Evolutionary conservation across 805 yeast species (phyloP), one percentile per base, ranked within the genome.

Genomic region (Pichia nanzhaoensis): DNA sequence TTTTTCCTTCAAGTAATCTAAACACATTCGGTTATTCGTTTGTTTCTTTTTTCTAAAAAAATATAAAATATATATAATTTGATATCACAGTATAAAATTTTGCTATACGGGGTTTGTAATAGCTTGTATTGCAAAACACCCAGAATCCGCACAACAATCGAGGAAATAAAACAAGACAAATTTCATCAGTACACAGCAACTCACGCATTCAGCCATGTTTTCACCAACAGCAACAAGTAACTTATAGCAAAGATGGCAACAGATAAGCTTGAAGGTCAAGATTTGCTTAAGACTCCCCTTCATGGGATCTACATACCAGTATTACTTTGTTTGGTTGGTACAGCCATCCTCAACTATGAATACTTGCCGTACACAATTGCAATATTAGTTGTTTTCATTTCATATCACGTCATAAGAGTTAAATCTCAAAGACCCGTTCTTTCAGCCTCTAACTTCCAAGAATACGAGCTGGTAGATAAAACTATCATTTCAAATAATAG

Each of bases 231-330:
- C 4, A 34, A 19, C 5, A 16, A 4, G n/a, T 8, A 34, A 9
- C 9, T 4, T n/a, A n/a, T n/a, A n/a, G n/a, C n/a, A n/a, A 32
- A 32, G 4, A 40, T 41, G 39, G 17, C 44, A 28, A 7, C 28
- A 24, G 37, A 20, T n/a, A 51, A 51, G 33, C 17, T 47, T 10
- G 46, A 45, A 42, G 53, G 53, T 5, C 45, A 74, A 51, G 79
- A 78, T 43, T 65, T 83, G 37, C 68, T 82, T 47, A 78, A 81
- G 56, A 76, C 81, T 44, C 89, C 90, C 5, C 62, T 84, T 36
- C 95, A 85, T 56, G 88, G 90, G 17, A 75, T 85, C 41, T 78
- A 76, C 58, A 84, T 85, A 52, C 95, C 95, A 5, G 63, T 74
- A 21, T 76, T 69, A 2, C 69, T 85, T 42, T 70, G 84, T 39